Percentiles rank a stretch among this genome's conserved stretches.
Evolutionary conservation across 805 yeast species (phyloP).

Genomic region (Alloascoidea hylecoeti): DNA sequence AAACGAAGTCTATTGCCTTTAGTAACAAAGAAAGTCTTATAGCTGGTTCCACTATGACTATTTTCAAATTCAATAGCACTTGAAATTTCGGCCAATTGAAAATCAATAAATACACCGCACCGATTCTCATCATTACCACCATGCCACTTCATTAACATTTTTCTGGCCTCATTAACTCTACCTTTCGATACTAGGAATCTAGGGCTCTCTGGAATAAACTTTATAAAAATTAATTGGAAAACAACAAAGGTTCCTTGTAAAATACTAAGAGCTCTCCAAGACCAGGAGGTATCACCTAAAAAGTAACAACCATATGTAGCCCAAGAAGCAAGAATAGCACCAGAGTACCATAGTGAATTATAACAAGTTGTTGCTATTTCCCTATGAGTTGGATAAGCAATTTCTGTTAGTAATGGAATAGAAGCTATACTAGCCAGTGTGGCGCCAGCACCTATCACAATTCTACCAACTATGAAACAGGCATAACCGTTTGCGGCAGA

Average conservation of each 20-base stretch:
- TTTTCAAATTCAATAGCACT: slow-evolving; percentile 54
- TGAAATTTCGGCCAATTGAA: slow-evolving; percentile 38
- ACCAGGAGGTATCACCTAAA: slow-evolving; percentile 16
- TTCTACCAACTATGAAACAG: slow-evolving; percentile 22
- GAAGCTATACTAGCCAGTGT: slow-evolving; percentile 18
- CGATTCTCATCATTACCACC: slow-evolving; percentile 42
- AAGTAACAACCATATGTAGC: slow-evolving; percentile 29
- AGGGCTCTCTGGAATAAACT: slow-evolving; percentile 92
- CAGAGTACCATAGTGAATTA: slow-evolving; percentile 36
- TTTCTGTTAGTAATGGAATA: slow-evolving; percentile 21
- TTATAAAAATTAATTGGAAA: slow-evolving; percentile 59
- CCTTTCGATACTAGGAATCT: slow-evolving; percentile 72
- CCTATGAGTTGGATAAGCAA: slow-evolving; percentile 31
- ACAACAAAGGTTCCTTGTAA: slow-evolving; percentile 34
- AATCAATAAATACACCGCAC: slow-evolving; percentile 17
- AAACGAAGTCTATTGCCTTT: slow-evolving; percentile 66
- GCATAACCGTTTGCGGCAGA: slow-evolving; percentile 21
- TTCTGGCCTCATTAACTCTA: slow-evolving; percentile 45
- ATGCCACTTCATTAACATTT: slow-evolving; percentile 52
- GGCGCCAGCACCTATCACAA: slow-evolving; percentile 21
- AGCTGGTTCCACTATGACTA: slow-evolving; percentile 17
- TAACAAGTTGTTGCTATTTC: slow-evolving; percentile 27
- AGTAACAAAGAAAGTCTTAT: slow-evolving; percentile 32
- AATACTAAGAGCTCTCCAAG: slow-evolving; percentile 42
- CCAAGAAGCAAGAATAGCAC: slow-evolving; percentile 36